Base-by-base conservation (phyloP, 352 stramenopile species). In the Globisporangium orthogonon region DNA sequence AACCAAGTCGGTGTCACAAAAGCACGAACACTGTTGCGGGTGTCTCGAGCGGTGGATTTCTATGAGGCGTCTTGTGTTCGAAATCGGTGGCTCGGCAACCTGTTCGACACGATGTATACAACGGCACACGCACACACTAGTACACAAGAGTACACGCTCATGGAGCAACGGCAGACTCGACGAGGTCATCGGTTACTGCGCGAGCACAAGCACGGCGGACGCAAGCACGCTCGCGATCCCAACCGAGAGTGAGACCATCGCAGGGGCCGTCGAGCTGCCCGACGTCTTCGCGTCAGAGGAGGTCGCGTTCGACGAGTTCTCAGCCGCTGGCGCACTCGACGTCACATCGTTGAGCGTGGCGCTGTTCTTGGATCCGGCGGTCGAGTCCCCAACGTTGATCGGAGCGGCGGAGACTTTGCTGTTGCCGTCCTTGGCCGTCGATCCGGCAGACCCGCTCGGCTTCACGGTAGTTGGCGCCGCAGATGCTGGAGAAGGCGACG, bases 361-460 rank as follows among this genome's bases (percentile, higher is more conserved):
- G 54, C 33, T 46, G 17, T 33, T 5, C 11, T 30, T 30, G 44
- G 37, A 45, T 23, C 23, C 23, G 23, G 23, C 23, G 23, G 23
- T 23, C 15, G 44, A 40, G 14, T 46, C 35, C 4, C 18, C 17
- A 10, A 31, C 45, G 30, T 49, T 44, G 23, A 56, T 49, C 6
- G 37, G 33, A 1, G 54, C n/a, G 3, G 54, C n/a, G 0, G 37
- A 37, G 6, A 31, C 54, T 35, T 53, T 53, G 1, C 31, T 45
- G 9, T 52, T 60, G 13, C 54, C 45, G 2, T 60, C 53, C 40
- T 28, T 31, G 29, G 43, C 48, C 33, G 52, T 15, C 15, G 52
- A 58, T 4, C 40, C n/a, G 17, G 44, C 23, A 10, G 44, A 31
- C 23, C n/a, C 9, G 23, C 44, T 49, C 44, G 44, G 44, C n/a